phyloP scores from a whole-genome alignment of 306 rosid species.

The Malus sylvestris region DNA sequence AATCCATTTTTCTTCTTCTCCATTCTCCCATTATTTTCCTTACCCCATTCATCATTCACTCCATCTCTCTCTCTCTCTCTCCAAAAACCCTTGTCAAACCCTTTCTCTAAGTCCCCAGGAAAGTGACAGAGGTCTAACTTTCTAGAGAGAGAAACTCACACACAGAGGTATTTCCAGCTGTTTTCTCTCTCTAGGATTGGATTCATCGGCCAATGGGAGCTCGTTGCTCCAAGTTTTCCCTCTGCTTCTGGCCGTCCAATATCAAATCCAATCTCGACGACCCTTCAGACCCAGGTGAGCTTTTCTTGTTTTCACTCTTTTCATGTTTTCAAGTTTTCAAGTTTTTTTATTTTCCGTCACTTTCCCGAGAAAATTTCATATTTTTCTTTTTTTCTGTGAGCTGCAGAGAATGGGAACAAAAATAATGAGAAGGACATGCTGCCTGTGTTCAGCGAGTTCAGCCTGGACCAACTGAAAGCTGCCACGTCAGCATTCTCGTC shows the following conservation, averaged over 20 bases:
- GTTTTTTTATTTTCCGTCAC: constrained; percentile 8
- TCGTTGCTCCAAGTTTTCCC: constrained; percentile 81
- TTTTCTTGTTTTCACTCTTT: neutral
- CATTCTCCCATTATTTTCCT: neutral
- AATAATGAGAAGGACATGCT: constrained; percentile 43
- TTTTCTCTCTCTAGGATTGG: constrained; percentile 10
- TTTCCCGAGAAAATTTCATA: constrained; percentile 8
- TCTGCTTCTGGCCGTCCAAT: constrained; percentile 82
- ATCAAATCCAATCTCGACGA: constrained; percentile 64
- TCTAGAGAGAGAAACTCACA: neutral
- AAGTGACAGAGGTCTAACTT: constrained; percentile 5
- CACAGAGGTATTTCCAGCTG: neutral
- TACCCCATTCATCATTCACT: neutral
- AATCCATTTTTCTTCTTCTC: neutral
- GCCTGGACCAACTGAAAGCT: constrained; percentile 60
- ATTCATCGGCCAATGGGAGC: constrained; percentile 71
- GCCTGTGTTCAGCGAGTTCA: constrained; percentile 69
- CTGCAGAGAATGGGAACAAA: constrained; percentile 60
- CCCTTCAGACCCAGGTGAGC: constrained; percentile 53
- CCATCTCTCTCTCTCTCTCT: neutral
- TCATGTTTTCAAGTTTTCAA: neutral
- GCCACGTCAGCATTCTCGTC: constrained; percentile 87
- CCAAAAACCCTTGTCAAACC: neutral
- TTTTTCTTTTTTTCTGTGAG: neutral
- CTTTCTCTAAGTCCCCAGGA: neutral